Evolutionary conservation across 192 early-diverging fungal genomes (phyloP).

Genomic region (Gaertneriomyces sp.): DNA sequence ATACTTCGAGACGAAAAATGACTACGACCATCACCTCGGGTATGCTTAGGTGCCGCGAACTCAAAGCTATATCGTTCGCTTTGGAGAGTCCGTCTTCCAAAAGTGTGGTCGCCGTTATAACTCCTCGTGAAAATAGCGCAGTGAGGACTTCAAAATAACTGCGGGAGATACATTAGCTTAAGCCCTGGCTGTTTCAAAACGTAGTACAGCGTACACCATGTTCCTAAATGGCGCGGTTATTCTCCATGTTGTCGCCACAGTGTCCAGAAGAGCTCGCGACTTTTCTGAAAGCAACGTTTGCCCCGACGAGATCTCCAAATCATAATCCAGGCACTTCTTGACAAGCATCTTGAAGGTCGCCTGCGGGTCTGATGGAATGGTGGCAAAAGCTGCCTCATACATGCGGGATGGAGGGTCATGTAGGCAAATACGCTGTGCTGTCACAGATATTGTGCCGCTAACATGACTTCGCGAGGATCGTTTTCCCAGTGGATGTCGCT

Average conservation of each 20-base stretch:
- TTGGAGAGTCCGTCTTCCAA: constrained; percentile 9
- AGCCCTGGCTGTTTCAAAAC: neutral
- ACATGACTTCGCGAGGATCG: constrained; percentile 25
- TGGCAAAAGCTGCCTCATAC: neutral
- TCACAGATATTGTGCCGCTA: constrained; percentile 3
- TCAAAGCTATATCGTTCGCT: neutral
- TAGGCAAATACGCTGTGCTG: neutral
- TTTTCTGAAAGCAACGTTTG: neutral
- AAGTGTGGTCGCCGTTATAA: constrained; percentile 12
- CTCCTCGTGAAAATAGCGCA: constrained; percentile 12
- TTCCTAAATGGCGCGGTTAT: constrained; percentile 11
- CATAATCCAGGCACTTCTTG: constrained; percentile 1
- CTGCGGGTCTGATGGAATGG: constrained; percentile 19
- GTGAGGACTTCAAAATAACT: constrained; percentile 32
- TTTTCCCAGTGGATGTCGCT: constrained; percentile 11
- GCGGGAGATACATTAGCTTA: neutral
- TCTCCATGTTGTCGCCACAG: constrained; percentile 26
- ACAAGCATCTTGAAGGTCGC: constrained; percentile 6
- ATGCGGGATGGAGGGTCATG: no score
- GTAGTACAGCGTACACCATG: constrained; percentile 18
- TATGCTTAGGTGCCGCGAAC: no score
- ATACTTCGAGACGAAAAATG: neutral
- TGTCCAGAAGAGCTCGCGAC: constrained; percentile 6
- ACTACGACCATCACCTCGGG: no score
- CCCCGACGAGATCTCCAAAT: neutral